Percentiles rank a stretch among this genome's conserved stretches.
Evolutionary conservation across 2,329 filamentous ascomycete species (phyloP).

Genomic region (Sclerotinia spermophila): DNA sequence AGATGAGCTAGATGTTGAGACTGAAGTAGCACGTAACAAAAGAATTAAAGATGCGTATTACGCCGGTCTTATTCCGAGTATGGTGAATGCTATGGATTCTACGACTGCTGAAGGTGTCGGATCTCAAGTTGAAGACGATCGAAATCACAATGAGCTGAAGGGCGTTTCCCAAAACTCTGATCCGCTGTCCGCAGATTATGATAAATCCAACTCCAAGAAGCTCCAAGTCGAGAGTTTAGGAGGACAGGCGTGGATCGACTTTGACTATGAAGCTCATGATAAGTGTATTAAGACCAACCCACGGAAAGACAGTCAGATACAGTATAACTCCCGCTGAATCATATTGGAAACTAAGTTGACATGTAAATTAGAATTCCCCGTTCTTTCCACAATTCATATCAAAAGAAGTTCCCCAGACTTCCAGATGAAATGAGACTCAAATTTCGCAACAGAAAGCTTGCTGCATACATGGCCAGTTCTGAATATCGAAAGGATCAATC

Average conservation of each 20-base stretch:
- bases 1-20: background rate
- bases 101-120: no score
- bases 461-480: background rate
- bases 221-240: background rate
- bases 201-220: background rate
- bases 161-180: no score
- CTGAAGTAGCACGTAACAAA: background rate
- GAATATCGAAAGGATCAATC: background rate
- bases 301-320: background rate
- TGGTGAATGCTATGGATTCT: background rate
- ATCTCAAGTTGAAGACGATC: background rate
- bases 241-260: background rate
- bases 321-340: background rate
- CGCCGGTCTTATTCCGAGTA: background rate
- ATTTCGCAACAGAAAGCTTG: background rate
- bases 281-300: background rate
- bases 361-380: background rate
- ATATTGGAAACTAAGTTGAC: background rate
- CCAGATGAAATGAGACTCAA: background rate
- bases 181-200: background rate
- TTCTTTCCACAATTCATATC: background rate
- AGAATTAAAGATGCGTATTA: background rate
- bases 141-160: background rate
- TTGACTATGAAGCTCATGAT: background rate
- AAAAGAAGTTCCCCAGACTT: background rate